phyloP scores from a whole-genome alignment of 176 grass and related monocot genomes.

The Musa beccarii region DNA sequence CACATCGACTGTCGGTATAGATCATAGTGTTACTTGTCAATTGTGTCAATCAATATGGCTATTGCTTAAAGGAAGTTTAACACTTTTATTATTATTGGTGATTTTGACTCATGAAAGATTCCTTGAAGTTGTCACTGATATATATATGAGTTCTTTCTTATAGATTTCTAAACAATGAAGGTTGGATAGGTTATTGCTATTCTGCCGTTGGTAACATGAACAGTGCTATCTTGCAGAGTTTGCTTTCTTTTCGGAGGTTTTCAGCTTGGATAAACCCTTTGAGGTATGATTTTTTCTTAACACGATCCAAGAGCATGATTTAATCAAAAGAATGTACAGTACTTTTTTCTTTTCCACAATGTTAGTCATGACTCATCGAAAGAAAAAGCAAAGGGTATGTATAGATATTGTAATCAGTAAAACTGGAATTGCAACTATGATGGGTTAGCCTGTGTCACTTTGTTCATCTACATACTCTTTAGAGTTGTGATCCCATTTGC shows the following conservation, averaged over 20 bases:
- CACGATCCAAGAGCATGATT: not conserved
- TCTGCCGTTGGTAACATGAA: not conserved
- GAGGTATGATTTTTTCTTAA: constrained; percentile 40
- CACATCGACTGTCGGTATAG: not conserved
- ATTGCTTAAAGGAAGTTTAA: not conserved
- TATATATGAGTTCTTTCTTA: too few relatives aligned
- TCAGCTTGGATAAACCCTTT: constrained; percentile 94
- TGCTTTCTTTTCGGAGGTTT: constrained; percentile 82
- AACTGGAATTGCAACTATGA: not conserved
- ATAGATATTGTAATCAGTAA: not conserved
- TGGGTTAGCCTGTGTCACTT: not conserved
- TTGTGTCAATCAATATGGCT: not conserved
- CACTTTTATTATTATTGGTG: not conserved
- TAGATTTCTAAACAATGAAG: not conserved
- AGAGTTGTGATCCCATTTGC: not conserved
- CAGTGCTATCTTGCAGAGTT: constrained; percentile 43
- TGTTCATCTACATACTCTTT: not conserved
- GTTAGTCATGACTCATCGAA: not conserved
- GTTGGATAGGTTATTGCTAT: not conserved
- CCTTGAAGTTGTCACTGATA: too few relatives aligned
- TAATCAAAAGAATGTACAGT: not conserved
- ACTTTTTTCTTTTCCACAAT: not conserved
- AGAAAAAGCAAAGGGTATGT: not conserved
- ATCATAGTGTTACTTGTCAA: not conserved
- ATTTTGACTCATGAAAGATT: not conserved